Base-by-base conservation (phyloP, 768 basidiomycete species). In the Collybia mongolica region DNA sequence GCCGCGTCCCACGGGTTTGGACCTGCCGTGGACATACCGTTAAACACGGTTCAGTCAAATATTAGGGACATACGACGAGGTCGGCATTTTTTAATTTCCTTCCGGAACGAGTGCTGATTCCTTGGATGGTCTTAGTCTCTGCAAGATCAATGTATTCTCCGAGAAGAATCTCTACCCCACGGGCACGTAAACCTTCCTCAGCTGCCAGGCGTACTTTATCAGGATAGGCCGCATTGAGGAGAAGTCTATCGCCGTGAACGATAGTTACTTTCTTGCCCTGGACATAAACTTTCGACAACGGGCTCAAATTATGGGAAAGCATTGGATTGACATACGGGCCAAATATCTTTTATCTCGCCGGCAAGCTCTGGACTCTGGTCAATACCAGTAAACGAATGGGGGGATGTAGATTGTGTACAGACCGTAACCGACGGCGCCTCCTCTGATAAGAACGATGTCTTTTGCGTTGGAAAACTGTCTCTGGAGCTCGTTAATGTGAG, bases 181-280 rank as follows among this genome's bases (percentile, higher is more conserved):
- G 77, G 1, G 61, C 65, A 7, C 59, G 62, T 1, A 82, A 57
- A 7, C 71, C 67, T 2, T 67, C 62, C 37, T 73, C 75, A 2
- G 80, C 60, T 22, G 64, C 69, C 22, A 67, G 72, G 40, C 87
- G 78, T 64, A 79, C 77, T 48, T 76, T 74, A 17, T 69, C 61
- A 0, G 83, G 76, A 59, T 88, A 88, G 1, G 73, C 61, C 3
- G 69, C 62, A 54, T 84, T 85, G 48, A 88, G 69, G 26, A 87
- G 76, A 20, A 72, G 61, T 3, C 55, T 49, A 29, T 74, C 69
- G 29, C 74, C 72, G 12, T 89, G 87, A 9, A 89, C 77, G 44
- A 89, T 73, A 18, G 84, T 85, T 15, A 88, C 71, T 49, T 68
- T 63, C 54, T 79, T 83, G 20, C 64, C 58, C 74, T 76, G 46